Base-by-base conservation (phyloP, 495 filamentous ascomycete genomes). In the Lepraria neglecta region DNA sequence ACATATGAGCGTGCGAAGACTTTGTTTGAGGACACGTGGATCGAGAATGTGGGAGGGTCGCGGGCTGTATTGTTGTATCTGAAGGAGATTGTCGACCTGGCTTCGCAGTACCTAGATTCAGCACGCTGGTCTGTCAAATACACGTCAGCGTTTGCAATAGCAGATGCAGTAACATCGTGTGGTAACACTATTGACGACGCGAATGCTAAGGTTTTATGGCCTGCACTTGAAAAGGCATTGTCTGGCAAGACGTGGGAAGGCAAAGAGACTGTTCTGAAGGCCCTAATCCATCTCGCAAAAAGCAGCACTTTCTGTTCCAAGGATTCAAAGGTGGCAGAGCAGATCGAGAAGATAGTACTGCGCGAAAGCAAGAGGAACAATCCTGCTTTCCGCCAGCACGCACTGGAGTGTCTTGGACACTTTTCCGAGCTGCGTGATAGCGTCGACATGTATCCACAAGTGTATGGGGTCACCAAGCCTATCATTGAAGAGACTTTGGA, bases 291-390 rank as follows among this genome's bases (percentile, higher is more conserved):
- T 59, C 91, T 96, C 65, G 82, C 85, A 2, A 75, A 85, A 57
- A 80, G 76, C 14, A 80, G 77, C 67, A 75, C 68, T 15, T 67
- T 88, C 27, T 91, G 88, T 82, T 68, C 70, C 40, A 71, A 68
- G 14, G 78, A 85, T 40, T 64, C 71, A 24, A 72, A 75, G 53
- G 68, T 83, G 6, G 69, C 70, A 46, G 72, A 76, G 19, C 67
- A 80, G 60, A 79, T 83, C 67, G 74, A 74, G 69, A 82, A 82
- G 69, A 66, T 96, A 64, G 79, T 84, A 21, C 73, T 92, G 56
- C 84, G 92, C 56, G 94, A 98, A 80, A 91, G 91, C 10, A 95
- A 91, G 76, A 84, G 94, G 17, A 89, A 89, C 64, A 98, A 97
- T 69, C 80, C 82, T 28, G 72, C 76, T 3, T 98, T 96, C 72